Conservation (phyloP, 2,329 filamentous ascomycete genomes). For the Hortaea werneckii region DNA sequence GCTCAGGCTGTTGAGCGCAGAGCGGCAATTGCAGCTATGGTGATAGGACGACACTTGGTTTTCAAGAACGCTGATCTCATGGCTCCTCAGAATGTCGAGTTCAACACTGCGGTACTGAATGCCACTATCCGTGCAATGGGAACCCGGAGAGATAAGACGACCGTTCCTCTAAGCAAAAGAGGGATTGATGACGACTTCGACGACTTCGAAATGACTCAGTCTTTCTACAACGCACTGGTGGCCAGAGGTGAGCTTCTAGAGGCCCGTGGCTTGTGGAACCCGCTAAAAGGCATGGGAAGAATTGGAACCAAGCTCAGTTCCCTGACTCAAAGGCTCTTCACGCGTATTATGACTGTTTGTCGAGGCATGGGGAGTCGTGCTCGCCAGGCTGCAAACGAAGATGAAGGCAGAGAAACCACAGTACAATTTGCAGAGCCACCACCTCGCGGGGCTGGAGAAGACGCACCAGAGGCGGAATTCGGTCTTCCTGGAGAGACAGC, state of each 20-base stretch:
- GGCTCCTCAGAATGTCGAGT: not conserved
- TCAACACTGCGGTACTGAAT: not conserved
- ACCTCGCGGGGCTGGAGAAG: too few species aligned
- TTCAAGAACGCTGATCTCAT: not conserved
- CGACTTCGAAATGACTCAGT: not conserved
- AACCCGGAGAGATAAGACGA: not conserved
- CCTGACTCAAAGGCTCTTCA: not conserved
- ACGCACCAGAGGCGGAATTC: too few species aligned
- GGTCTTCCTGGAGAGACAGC: too few species aligned
- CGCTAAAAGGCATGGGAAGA: not conserved
- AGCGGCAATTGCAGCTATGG: not conserved
- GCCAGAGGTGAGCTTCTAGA: not conserved
- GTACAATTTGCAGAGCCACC: too few species aligned
- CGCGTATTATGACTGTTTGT: not conserved
- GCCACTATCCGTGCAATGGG: not conserved
- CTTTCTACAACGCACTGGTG: not conserved
- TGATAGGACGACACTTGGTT: not conserved
- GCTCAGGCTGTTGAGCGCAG: not conserved
- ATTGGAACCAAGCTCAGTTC: not conserved
- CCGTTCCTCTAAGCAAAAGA: not conserved
- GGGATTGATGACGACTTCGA: not conserved
- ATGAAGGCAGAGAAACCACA: too few species aligned
- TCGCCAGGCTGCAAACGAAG: too few species aligned
- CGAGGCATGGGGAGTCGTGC: too few species aligned
- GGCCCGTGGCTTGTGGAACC: not conserved